Evolutionary conservation across 768 basidiomycete species (phyloP), one percentile per base, ranked within the genome.

Genomic region (Suillus americanus): DNA sequence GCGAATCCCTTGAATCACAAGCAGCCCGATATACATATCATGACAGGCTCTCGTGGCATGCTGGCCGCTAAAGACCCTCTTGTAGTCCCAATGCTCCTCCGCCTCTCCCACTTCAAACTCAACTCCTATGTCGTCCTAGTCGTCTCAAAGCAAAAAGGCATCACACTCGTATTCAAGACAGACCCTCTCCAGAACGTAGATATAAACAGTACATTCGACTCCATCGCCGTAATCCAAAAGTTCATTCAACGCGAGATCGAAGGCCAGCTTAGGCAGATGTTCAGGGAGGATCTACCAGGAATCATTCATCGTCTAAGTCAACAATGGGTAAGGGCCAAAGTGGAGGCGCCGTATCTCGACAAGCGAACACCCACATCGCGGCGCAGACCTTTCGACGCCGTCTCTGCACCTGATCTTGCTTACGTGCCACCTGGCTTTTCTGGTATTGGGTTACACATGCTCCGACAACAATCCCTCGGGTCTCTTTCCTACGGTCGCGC

Each of bases 81-180:
- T 46, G 91, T 97, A 62, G 97, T 99, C 12, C 97, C 97, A 60
- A 99, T 99, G 97, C 90, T 94, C 28, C 89, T 99, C 60, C 93
- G 95, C 16, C 89, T 99, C 5, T 97, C 95, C n/a, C 88, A 94
- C 73, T 94, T 99, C 79, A 89, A 89, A 66, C 89, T 99, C 41
- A 89, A 88, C 70, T 97, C 97, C 38, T 98, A 98, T 72, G 92
- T 99, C 70, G 96, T 99, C 68, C 88, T 99, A 64, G 96, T 99
- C 70, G 94, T 99, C 64, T 98, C 96, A 30, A 92, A 94, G 69
- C 94, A 95, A 74, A 98, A 98, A 73, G 97, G 97, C 50, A 98
- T 99, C 74, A 99, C 97, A 0, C 88, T 99, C 61, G 97, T 99
- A 30, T 99, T 99, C 87, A 99, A 99, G 80, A 99, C 97, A 41